Evolutionary conservation across 345 rosid genomes (phyloP).

Genomic region (rapeseed (Brassica napus)): Da-Ae NC_063442.1:32233501-32234000

Average conservation of each 20-base stretch:
- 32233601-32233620: slow-evolving; percentile 90
- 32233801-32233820: background rate
- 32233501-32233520: slow-evolving; percentile 89
- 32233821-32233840: background rate
- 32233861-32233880: slow-evolving; percentile 1
- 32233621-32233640: slow-evolving; percentile 84
- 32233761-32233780: slow-evolving; percentile 80
- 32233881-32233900: background rate
- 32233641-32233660: slow-evolving; percentile 70
- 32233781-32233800: slow-evolving; percentile 58
- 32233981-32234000: background rate
- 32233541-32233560: slow-evolving; percentile 63
- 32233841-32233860: background rate
- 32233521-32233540: slow-evolving; percentile 64
- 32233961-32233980: background rate
- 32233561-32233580: slow-evolving; percentile 70
- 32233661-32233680: slow-evolving; percentile 82
- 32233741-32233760: slow-evolving; percentile 79
- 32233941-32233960: slow-evolving; percentile 14
- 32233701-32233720: slow-evolving; percentile 83
- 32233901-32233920: background rate
- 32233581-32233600: slow-evolving; percentile 83
- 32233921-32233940: slow-evolving; percentile 17
- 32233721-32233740: slow-evolving; percentile 79
- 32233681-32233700: slow-evolving; percentile 80